Conservation (phyloP, 805 yeast genomes). For the Metschnikowia kofuensis region DNA sequence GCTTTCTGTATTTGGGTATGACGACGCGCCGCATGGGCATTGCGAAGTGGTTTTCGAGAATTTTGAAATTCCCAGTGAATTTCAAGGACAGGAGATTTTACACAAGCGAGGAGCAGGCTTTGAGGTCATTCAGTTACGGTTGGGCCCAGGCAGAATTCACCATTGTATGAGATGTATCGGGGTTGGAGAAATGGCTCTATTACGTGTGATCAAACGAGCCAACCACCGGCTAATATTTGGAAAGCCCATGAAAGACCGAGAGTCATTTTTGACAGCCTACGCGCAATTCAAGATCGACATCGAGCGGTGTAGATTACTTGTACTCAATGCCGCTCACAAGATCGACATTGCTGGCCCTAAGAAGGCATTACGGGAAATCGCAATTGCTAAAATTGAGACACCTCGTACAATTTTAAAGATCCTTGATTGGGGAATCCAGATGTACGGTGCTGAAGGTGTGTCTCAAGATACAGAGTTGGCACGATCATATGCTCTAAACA, state of each 20-base stretch:
- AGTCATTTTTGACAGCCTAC: conserved; percentile 45
- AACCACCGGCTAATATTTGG: conserved; percentile 53
- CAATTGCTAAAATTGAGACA: conserved; percentile 61
- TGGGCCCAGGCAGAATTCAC: conserved; percentile 70
- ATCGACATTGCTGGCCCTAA: conserved; percentile 55
- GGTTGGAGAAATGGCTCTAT: conserved; percentile 54
- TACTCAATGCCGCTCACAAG: conserved; percentile 58
- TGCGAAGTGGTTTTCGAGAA: conserved; percentile 53
- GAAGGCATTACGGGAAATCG: conserved; percentile 52
- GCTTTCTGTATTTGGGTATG: conserved; percentile 54
- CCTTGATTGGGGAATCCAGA: conserved; percentile 61
- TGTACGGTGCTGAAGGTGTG: conserved; percentile 64
- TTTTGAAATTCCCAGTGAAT: conserved; percentile 44
- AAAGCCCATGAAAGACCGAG: conserved; percentile 46
- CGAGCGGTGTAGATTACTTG: conserved; percentile 51
- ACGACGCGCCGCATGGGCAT: conserved; percentile 74
- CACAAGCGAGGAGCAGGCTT: conserved; percentile 55
- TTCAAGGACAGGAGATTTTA: conserved; percentile 40
- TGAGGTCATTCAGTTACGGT: conserved; percentile 58
- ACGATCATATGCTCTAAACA: conserved; percentile 45
- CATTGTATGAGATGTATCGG: conserved; percentile 68
- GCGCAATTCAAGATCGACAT: conserved; percentile 55
- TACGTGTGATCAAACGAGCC: conserved; percentile 49
- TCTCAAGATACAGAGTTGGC: conserved; percentile 61
- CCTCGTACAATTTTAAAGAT: conserved; percentile 53